phyloP scores from a whole-genome alignment of 2,329 filamentous ascomycete genomes.

The Phoma sp. region DNA sequence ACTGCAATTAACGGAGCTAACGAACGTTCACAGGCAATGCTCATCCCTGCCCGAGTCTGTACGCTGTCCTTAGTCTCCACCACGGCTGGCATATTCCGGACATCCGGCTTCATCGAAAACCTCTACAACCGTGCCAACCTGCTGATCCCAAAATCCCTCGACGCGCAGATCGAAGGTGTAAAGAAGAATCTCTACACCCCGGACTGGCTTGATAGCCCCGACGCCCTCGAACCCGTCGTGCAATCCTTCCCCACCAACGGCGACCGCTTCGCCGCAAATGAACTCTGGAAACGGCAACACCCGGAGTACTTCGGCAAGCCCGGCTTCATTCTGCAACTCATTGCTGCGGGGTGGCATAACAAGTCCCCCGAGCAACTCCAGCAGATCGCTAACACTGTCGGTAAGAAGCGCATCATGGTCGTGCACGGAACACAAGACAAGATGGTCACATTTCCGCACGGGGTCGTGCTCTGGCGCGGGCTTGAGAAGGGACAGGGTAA shows the following conservation, averaged over 20 bases:
- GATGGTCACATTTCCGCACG: slow-evolving; percentile 80
- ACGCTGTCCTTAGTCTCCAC: slow-evolving; percentile 61
- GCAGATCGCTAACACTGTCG: slow-evolving; percentile 71
- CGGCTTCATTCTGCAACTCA: slow-evolving; percentile 78
- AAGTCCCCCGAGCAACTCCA: slow-evolving; percentile 73
- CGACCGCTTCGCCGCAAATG: slow-evolving; percentile 81
- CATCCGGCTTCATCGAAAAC: slow-evolving; percentile 65
- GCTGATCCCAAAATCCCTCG: slow-evolving; percentile 73
- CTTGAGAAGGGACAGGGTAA: slow-evolving; percentile 63
- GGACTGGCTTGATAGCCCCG: slow-evolving; percentile 68
- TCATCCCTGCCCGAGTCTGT: slow-evolving; percentile 58
- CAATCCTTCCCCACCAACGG: slow-evolving; percentile 75
- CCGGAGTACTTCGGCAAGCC: slow-evolving; percentile 66
- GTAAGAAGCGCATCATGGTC: slow-evolving; percentile 76
- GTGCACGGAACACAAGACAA: slow-evolving; percentile 77
- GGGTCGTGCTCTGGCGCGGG: slow-evolving; percentile 69
- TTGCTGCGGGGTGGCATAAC: slow-evolving; percentile 80
- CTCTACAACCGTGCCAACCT: slow-evolving; percentile 64
- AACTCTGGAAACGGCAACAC: slow-evolving; percentile 74
- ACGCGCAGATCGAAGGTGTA: slow-evolving; percentile 69
- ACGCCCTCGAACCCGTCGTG: slow-evolving; percentile 56
- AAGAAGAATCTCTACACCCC: slow-evolving; percentile 71
- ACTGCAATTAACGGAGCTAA: too few relatives aligned
- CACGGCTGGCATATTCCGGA: slow-evolving; percentile 57
- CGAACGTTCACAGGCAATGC: slow-evolving; percentile 39